Base-by-base conservation (phyloP, 176 grass and related monocot species). In the Oryza longistaminata region DNA sequence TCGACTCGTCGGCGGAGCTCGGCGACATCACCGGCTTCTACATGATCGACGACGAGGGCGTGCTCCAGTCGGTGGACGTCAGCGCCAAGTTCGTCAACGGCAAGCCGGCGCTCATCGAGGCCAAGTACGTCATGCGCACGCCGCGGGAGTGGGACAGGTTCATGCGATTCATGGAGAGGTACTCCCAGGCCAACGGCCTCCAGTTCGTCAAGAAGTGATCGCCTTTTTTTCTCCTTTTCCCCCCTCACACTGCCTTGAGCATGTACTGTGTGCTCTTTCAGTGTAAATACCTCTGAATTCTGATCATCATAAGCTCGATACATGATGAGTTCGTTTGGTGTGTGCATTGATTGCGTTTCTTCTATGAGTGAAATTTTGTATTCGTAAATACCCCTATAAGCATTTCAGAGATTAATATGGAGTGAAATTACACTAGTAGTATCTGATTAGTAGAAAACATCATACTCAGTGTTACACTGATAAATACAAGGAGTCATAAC, bases 151-250 rank as follows among this genome's bases (percentile, higher is more conserved):
- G 94, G 94, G 94, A 97, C 83, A 87, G 94, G 70, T 97, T 97
- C 85, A 97, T 92, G 94, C 83, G 90, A 68, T 97, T 97, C 87
- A 94, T 97, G 94, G 94, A 97, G 89, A 89, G 94, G 35, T 97
- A 97, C 85, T 97, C 94, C 65, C 85, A 90, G 85, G 94, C 90
- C 68, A 97, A 97, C 48, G 92, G 92, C 24, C 88, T 94, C 43
- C 87, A 94, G 84, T 97, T 97, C 82, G 85, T 97, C 79, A 97
- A 94, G 73, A 97, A 97, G 64, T 91, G 76, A 84, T 11, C 15
- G 5, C n/a, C 25, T 31, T 31, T 3, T 7, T 29, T 9, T 48
- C 9, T n/a, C 1, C 17, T 17, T 46, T 33, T 40, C 39, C 34
- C 34, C 34, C 24, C 58, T 62, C 6, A 79, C 74, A 35, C 34